Evolutionary conservation across 2,329 filamentous ascomycete genomes (phyloP).

Genomic region (Hypoxylon rubiginosum): DNA sequence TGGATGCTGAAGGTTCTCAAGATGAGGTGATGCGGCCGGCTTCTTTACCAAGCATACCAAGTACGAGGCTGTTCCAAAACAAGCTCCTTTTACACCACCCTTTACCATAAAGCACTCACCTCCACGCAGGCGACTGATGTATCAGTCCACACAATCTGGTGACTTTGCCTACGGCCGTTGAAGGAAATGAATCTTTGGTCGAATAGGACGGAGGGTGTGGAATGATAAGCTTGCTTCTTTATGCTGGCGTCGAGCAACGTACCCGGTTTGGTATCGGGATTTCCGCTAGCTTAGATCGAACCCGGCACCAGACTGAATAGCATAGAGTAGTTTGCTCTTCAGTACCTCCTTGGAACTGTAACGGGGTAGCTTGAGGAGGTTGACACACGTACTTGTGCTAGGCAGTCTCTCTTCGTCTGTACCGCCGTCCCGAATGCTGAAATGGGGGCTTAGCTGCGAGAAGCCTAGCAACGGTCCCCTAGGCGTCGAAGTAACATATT

Average conservation of each 20-base stretch:
- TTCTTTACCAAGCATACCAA: neutral
- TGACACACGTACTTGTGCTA: constrained; percentile 96
- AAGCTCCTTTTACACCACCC: neutral
- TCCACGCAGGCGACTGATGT: neutral
- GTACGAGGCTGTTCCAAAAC: neutral
- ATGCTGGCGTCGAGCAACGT: neutral
- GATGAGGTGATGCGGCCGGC: neutral
- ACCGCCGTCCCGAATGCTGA: constrained; percentile 90
- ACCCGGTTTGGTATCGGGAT: neutral
- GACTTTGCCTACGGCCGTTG: neutral
- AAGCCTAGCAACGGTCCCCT: constrained; percentile 92
- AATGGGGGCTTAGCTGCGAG: constrained; percentile 83
- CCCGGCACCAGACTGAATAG: constrained; percentile 88
- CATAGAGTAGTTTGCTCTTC: constrained; percentile 87
- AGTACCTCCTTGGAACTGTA: constrained; percentile 77
- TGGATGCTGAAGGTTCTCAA: neutral
- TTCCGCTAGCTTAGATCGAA: constrained; percentile 81
- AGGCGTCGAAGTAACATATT: constrained; percentile 95
- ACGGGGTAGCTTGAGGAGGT: constrained; percentile 89
- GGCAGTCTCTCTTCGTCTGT: constrained; percentile 82
- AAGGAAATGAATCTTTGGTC: neutral
- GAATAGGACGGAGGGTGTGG: neutral
- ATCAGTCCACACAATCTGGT: neutral
- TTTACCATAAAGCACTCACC: neutral
- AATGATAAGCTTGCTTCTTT: neutral